phyloP scores from a whole-genome alignment of 805 yeast species.

The Candida nemodendra region DNA sequence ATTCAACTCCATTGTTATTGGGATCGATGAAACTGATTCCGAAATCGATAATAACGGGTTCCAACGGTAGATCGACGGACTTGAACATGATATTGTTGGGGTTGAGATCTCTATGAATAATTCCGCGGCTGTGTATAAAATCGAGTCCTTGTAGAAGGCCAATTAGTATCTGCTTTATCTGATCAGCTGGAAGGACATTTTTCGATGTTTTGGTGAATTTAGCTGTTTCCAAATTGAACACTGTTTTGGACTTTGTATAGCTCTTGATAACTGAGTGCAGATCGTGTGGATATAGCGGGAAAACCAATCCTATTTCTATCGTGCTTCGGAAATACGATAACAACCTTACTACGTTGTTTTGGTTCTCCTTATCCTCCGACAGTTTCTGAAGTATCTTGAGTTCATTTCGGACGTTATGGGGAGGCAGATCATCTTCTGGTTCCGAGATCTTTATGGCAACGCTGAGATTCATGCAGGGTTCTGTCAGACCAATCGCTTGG shows the following conservation, averaged over 20 bases:
- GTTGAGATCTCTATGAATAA: constrained; percentile 70
- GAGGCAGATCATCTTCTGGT: constrained; percentile 51
- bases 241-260: constrained; percentile 32
- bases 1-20: constrained; percentile 71
- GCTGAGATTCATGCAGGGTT: constrained; percentile 12
- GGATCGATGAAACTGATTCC: constrained; percentile 38
- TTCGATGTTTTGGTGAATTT: constrained; percentile 3
- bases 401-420: constrained; percentile 52
- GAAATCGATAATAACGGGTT: constrained; percentile 40
- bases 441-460: constrained; percentile 48
- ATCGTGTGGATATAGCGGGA: constrained; percentile 40
- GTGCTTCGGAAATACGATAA: constrained; percentile 17
- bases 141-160: constrained; percentile 47
- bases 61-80: constrained; percentile 18
- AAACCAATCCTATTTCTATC: constrained; percentile 39
- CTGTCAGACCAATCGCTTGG: constrained; percentile 4
- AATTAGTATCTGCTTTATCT: constrained; percentile 33
- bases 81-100: constrained; percentile 58
- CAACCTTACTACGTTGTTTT: constrained; percentile 17
- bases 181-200: constrained; percentile 16
- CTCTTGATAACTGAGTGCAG: constrained; percentile 35
- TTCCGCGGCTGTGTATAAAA: constrained; percentile 68
- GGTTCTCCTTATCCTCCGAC: constrained; percentile 3
- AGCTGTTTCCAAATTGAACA: constrained; percentile 20
- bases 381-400: constrained; percentile 35